Evolutionary conservation across 1,284 basidiomycete species (phyloP).

Genomic region (Mycocalia duriaeana): DNA sequence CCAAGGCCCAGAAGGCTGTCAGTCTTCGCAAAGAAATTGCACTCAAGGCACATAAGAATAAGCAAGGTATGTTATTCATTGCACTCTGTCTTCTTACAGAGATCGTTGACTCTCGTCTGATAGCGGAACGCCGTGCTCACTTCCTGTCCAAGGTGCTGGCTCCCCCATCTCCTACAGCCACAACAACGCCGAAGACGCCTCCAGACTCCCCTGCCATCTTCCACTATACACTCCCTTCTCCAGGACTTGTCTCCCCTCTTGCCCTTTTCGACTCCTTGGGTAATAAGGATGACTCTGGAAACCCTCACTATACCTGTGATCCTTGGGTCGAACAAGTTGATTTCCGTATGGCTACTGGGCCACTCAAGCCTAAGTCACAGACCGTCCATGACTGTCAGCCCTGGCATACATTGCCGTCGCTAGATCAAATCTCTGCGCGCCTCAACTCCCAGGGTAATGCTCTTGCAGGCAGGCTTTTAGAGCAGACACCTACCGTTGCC

Average conservation of each 20-base stretch:
- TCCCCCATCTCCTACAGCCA: conserved; percentile 57
- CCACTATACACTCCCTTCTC: conserved; percentile 65
- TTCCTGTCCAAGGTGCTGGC: conserved; percentile 71
- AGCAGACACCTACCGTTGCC: conserved; percentile 3
- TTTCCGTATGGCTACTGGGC: conserved; percentile 39
- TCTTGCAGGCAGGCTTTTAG: conserved; percentile 5
- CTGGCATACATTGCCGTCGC: conserved; percentile 57
- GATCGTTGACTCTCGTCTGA: conserved; percentile 4
- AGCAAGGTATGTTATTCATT: conserved; percentile 52
- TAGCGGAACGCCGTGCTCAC: conserved; percentile 67
- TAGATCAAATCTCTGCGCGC: conserved; percentile 70
- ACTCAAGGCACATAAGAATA: conserved; percentile 65
- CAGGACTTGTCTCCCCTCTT: conserved; percentile 59
- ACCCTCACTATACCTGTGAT: conserved; percentile 27
- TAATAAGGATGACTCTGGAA: conserved; percentile 24
- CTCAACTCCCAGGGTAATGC: conserved; percentile 33
- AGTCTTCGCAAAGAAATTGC: conserved; percentile 73
- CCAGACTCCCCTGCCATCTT: conserved; percentile 67
- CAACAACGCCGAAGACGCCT: conserved; percentile 55
- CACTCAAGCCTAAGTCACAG: too few species aligned
- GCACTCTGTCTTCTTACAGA: conserved; percentile 7
- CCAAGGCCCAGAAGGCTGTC: conserved; percentile 46
- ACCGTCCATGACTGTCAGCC: conserved; percentile 7
- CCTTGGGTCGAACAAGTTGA: conserved; percentile 67
- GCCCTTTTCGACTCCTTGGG: conserved; percentile 52